Conservation (phyloP, 305 asterid genomes). For the Fraxinus greggii region DNA sequence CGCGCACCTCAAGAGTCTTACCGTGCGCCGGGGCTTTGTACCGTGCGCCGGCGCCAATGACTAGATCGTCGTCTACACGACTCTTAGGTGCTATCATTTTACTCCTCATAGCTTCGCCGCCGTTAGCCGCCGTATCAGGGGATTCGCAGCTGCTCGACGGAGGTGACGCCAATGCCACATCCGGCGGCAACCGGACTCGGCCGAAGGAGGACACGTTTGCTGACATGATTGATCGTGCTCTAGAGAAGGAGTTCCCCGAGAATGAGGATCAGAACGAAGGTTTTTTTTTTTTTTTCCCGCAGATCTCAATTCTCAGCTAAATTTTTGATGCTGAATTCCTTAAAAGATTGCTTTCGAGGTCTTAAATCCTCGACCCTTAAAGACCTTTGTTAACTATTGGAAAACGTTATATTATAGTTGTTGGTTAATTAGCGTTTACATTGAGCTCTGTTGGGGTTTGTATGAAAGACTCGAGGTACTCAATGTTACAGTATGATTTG, state of each 20-base stretch:
- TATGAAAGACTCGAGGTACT: background rate
- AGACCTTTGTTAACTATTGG: background rate
- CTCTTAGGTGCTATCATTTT: conserved; percentile 22
- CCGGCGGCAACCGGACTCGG: conserved; percentile 41
- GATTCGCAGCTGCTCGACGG: conserved; percentile 39
- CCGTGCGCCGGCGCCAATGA: conserved; percentile 67
- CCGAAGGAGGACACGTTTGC: conserved; percentile 80
- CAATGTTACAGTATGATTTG: background rate
- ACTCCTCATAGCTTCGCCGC: conserved; percentile 28
- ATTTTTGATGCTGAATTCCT: background rate
- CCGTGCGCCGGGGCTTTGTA: conserved; percentile 52
- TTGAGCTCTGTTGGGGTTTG: background rate
- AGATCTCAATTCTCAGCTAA: conserved; percentile 44
- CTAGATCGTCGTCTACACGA: conserved; percentile 36
- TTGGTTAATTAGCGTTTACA: background rate
- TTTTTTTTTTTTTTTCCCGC: conserved; percentile 14
- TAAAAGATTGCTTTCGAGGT: background rate
- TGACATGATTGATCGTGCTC: conserved; percentile 93
- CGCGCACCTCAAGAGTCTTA: conserved; percentile 19
- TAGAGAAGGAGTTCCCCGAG: conserved; percentile 90
- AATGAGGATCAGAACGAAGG: conserved; percentile 85
- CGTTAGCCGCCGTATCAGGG: conserved; percentile 32
- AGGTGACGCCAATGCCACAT: conserved; percentile 34
- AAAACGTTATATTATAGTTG: background rate
- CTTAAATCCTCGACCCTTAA: background rate